Percentiles rank a stretch among this genome's conserved stretches.
Conservation (phyloP, 1,284 basidiomycete species). For the Leccinum ponderosum region DNA sequence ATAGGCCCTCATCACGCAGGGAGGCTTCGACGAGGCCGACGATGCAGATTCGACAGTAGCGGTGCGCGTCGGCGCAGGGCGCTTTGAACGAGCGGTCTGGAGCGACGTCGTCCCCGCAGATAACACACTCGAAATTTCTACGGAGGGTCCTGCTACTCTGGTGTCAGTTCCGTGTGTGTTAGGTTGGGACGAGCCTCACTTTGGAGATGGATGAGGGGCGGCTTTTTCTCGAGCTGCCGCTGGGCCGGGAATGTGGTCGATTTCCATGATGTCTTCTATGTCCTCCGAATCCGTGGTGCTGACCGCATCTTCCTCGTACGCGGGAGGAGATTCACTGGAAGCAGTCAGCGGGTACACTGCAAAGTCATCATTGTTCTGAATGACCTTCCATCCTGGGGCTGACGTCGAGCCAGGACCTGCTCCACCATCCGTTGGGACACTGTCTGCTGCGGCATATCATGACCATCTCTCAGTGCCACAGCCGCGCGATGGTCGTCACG, state of each 20-base stretch:
- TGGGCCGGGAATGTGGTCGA: constrained; percentile 1
- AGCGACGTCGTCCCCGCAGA: constrained; percentile 20
- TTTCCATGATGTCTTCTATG: constrained; percentile 3
- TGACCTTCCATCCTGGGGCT: constrained; percentile 4
- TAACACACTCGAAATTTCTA: constrained; percentile 19
- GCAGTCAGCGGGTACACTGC: constrained; percentile 9
- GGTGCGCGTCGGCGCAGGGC: constrained; percentile 36
- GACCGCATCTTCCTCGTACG: background rate
- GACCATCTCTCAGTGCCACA: constrained; percentile 15
- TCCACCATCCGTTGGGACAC: constrained; percentile 26
- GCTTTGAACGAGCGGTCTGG: constrained; percentile 20
- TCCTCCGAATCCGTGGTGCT: background rate
- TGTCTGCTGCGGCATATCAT: constrained; percentile 19
- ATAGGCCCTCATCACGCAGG: constrained; percentile 40
- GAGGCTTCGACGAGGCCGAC: constrained; percentile 37
- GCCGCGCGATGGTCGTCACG: constrained; percentile 26
- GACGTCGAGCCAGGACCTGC: background rate
- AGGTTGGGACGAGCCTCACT: constrained; percentile 10
- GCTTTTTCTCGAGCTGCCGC: background rate
- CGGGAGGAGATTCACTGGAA: background rate
- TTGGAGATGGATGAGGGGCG: background rate
- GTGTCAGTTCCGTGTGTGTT: background rate
- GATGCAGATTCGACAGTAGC: constrained; percentile 40
- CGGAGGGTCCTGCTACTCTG: background rate
- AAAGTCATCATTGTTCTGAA: background rate